Evolutionary conservation across 2,329 filamentous ascomycete species (phyloP).

Genomic region (Phaeosphaeriaceae sp.): DNA sequence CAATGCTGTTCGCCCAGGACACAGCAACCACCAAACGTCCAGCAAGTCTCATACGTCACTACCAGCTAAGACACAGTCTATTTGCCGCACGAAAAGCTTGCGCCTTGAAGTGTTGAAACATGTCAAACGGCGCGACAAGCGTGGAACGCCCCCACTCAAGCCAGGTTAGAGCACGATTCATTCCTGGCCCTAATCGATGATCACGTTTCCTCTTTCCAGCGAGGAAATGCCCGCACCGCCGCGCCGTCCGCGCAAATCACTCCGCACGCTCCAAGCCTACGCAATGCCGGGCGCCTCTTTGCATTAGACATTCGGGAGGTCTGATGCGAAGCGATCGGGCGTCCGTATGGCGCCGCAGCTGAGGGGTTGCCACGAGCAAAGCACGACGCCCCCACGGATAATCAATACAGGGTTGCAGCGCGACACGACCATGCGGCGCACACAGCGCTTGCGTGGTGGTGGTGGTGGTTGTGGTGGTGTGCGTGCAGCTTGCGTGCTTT

Average conservation of each 20-base stretch:
- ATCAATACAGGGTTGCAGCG: background rate
- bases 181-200: background rate
- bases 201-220: background rate
- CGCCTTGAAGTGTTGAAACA: background rate
- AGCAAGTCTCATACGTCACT: background rate
- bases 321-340: background rate
- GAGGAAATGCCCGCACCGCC: background rate
- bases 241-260: background rate
- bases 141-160: background rate
- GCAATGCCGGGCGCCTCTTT: background rate
- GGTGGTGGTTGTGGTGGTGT: background rate
- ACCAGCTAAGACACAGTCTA: background rate
- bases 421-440: background rate
- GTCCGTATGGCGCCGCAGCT: background rate
- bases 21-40: background rate
- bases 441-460: background rate
- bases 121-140: background rate
- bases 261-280: background rate
- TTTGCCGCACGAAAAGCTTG: background rate
- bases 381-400: background rate
- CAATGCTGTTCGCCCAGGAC: background rate
- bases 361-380: background rate
- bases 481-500: too few relatives aligned
- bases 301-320: background rate
- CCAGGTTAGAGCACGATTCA: background rate